Evolutionary conservation across 768 basidiomycete species (phyloP).

Genomic region (Lentinula edodes): DNA sequence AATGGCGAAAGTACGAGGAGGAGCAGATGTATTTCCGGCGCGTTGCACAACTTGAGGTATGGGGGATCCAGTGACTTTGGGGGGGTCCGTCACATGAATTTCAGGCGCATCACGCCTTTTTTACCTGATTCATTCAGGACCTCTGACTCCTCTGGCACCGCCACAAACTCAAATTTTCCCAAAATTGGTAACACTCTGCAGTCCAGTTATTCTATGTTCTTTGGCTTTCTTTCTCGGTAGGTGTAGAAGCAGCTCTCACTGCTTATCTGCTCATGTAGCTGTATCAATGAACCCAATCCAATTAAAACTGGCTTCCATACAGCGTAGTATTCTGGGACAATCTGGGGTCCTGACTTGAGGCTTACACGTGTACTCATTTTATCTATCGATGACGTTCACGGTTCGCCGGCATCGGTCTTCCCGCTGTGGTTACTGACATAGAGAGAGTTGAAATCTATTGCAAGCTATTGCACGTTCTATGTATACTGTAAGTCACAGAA

Average conservation of each 20-base stretch:
- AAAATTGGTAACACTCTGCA: no score
- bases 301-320: no score
- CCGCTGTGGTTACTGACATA: no score
- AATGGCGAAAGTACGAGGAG: background rate
- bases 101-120: constrained; percentile 6
- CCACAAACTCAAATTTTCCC: background rate
- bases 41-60: background rate
- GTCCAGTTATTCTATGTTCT: no score
- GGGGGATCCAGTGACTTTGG: background rate
- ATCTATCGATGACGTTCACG: background rate
- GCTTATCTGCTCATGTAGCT: no score
- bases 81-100: background rate
- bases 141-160: background rate
- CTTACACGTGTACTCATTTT: background rate
- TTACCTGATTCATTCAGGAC: background rate
- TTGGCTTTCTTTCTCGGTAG: no score
- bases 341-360: background rate
- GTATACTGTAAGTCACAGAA: background rate
- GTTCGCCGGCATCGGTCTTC: no score
- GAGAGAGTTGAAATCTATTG: no score
- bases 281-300: no score
- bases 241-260: no score
- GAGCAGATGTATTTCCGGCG: constrained; percentile 3
- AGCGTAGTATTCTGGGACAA: no score
- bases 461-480: no score